Conservation (phyloP, 1,284 basidiomycete species). For the Bondarzewia mesenterica region DNA sequence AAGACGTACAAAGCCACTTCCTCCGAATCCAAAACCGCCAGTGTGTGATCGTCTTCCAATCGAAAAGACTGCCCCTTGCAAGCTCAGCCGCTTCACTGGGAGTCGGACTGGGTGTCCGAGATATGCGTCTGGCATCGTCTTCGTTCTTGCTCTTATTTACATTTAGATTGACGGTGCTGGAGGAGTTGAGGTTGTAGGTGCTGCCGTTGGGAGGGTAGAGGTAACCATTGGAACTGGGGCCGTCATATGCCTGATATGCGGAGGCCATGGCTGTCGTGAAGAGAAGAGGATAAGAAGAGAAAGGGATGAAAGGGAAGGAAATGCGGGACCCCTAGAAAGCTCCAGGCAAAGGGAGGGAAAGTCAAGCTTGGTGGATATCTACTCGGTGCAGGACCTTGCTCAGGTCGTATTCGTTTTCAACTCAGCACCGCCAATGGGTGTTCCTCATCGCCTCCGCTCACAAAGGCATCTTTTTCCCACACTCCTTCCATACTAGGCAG, state of each 20-base stretch:
- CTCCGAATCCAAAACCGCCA: constrained; percentile 43
- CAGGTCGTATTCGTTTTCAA: too few relatives aligned
- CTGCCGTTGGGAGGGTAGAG: constrained; percentile 16
- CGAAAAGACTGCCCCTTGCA: constrained; percentile 28
- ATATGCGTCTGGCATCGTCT: constrained; percentile 10
- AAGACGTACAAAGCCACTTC: constrained; percentile 40
- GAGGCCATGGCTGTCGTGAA: constrained; percentile 15
- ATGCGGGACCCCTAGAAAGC: neutral
- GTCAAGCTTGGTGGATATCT: too few relatives aligned
- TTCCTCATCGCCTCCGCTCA: too few relatives aligned
- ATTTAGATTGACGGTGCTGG: constrained; percentile 13
- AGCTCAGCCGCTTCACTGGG: constrained; percentile 30
- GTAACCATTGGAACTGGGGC: constrained; percentile 11
- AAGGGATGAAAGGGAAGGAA: constrained; percentile 1
- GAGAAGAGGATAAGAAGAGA: neutral
- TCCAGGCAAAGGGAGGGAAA: neutral
- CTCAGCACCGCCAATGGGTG: too few relatives aligned
- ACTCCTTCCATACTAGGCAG: too few relatives aligned
- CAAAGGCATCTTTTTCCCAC: too few relatives aligned
- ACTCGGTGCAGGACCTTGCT: too few relatives aligned
- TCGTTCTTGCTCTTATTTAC: constrained; percentile 3
- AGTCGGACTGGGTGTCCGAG: constrained; percentile 33
- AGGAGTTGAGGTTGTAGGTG: constrained; percentile 8
- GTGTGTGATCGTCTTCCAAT: constrained; percentile 33
- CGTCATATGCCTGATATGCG: constrained; percentile 23